Percentiles rank a stretch among this genome's conserved stretches.
Conservation (phyloP, 1,139 yeast genomes). For the Geotrichum candidum region DNA sequence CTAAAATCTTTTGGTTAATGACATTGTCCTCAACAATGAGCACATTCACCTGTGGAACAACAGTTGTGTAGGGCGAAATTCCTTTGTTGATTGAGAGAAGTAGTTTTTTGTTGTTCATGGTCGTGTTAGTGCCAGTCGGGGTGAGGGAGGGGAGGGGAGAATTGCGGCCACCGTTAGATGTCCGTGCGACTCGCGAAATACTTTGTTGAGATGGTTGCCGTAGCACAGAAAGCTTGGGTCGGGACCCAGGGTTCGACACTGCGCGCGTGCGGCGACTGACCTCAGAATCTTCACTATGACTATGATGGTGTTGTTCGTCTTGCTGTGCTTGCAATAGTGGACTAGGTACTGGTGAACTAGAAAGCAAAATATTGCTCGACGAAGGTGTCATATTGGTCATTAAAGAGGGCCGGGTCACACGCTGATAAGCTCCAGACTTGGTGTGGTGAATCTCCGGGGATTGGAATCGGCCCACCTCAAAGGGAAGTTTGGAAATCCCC, state of each 20-base stretch:
- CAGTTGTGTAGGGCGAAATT: slow-evolving; percentile 16
- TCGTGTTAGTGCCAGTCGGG: too few species aligned
- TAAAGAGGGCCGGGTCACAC: neutral
- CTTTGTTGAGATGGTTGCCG: neutral
- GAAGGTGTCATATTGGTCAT: neutral
- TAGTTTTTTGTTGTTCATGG: neutral
- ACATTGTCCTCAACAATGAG: slow-evolving; percentile 94
- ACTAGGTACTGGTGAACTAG: neutral
- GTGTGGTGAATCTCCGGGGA: slow-evolving; percentile 4
- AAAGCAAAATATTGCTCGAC: neutral
- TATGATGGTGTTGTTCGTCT: neutral
- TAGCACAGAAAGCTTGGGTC: neutral
- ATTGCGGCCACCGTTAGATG: neutral
- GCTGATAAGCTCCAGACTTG: slow-evolving; percentile 7
- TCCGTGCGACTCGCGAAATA: neutral
- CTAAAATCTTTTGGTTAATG: slow-evolving; percentile 87
- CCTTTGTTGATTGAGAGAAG: slow-evolving; percentile 16
- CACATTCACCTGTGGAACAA: slow-evolving; percentile 73
- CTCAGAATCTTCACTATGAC: neutral
- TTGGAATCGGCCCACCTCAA: neutral
- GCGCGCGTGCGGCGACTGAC: neutral
- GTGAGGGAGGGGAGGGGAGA: too few species aligned
- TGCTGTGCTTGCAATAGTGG: neutral
- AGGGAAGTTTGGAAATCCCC: neutral
- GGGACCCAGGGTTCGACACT: neutral